Evolutionary conservation across 495 filamentous ascomycete species (phyloP).

Genomic region (Podospora australis): DNA sequence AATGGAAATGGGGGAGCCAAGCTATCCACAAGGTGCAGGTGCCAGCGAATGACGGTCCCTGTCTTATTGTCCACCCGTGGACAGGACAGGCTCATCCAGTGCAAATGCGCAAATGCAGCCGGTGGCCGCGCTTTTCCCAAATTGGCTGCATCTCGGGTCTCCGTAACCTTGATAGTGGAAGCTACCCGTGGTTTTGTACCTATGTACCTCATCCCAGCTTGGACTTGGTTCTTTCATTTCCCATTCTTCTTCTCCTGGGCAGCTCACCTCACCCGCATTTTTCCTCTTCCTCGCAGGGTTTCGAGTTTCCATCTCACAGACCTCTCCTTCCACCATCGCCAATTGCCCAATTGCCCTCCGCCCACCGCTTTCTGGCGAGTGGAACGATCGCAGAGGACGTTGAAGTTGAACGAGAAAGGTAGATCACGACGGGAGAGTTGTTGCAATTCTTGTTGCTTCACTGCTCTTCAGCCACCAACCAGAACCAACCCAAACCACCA

Average conservation of each 20-base stretch:
- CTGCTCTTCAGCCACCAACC: not conserved
- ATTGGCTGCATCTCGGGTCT: conserved; percentile 1
- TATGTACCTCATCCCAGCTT: conserved; percentile 1
- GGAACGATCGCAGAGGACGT: conserved; percentile 5
- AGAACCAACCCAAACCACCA: no score
- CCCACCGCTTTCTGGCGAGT: conserved; percentile 4
- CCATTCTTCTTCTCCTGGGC: conserved; percentile 4
- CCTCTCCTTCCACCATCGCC: conserved; percentile 1
- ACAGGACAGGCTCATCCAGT: not conserved
- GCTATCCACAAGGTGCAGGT: conserved; percentile 6
- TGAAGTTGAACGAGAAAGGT: not conserved
- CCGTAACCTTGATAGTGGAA: conserved; percentile 6
- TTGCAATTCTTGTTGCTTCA: no score
- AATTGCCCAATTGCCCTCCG: not conserved
- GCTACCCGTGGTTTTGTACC: not conserved
- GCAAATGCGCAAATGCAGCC: conserved; percentile 4
- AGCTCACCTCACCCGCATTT: not conserved
- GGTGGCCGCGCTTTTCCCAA: conserved; percentile 1
- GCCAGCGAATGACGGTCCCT: conserved; percentile 2
- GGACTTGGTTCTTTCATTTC: conserved; percentile 1
- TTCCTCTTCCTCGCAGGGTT: not conserved
- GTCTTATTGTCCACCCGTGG: not conserved
- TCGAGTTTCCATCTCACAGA: not conserved
- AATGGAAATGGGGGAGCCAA: conserved; percentile 5
- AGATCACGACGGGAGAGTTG: not conserved